Evolutionary conservation across 208 protist species (phyloP), one percentile per base, ranked within the genome.

Genomic region (Leishmania tarentolae): DNA sequence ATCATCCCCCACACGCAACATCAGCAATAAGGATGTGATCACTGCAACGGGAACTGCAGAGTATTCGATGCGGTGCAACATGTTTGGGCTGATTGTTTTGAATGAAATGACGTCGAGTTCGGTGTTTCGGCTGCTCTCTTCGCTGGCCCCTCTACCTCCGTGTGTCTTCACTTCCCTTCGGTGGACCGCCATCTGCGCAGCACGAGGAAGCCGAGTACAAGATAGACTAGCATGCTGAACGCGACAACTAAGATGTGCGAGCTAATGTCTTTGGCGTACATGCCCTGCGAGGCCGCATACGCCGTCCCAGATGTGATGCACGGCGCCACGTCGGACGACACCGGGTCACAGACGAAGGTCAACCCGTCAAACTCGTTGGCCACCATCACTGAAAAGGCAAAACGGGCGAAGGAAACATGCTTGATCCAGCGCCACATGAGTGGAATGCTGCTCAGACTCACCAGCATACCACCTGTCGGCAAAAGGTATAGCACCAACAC

Each of bases 301-400:
- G 42, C 81, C 2, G 57, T 81, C 28, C 92, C 92, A 42, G 85
- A 86, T 37, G 77, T 73, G 17, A 93, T 76, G 78, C 89, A 93
- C 1, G 83, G 82, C 28, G 65, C 74, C 37, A 69, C 15, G 13
- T 68, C 65, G 28, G 79, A 19, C 40, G 63, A 8, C 11, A 66
- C 68, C 24, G 70, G 63, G 47, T 85, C 59, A 61, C 91, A 96
- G 52, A 68, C 76, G 35, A 94, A 78, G 15, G 53, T 69, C 37
- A 94, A 80, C 19, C 90, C 91, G 37, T 90, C 85, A 61, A 97
- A 94, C 79, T 97, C 92, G 81, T 94, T 96, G 15, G 91, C 80
- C 40, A 94, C 91, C 13, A 94, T 40, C 9, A 79, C 87, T 4
- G 81, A 83, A 70, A 95, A 91, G 46, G 83, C 87, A 79, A 91